Conservation (phyloP, 1,139 yeast genomes). For the Geotrichum europaeum region DNA sequence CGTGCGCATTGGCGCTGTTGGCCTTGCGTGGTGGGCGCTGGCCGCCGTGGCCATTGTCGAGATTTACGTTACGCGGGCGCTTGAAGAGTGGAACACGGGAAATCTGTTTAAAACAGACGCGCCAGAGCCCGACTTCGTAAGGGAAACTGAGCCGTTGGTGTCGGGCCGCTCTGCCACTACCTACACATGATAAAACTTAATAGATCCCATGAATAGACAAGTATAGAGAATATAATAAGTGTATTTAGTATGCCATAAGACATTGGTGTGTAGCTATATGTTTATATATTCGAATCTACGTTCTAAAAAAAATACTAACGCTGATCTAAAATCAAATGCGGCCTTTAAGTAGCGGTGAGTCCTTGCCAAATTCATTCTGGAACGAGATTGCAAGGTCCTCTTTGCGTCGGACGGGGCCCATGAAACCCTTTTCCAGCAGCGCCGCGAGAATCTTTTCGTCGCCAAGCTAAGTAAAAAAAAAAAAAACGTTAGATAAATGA, state of each 20-base stretch:
- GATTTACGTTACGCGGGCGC: slow-evolving; percentile 24
- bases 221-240: neutral
- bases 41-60: slow-evolving; percentile 31
- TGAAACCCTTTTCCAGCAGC: slow-evolving; percentile 23
- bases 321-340: slow-evolving; percentile 14
- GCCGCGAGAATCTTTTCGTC: slow-evolving; percentile 30
- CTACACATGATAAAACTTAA: neutral
- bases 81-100: slow-evolving; percentile 26
- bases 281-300: neutral
- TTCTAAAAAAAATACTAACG: neutral
- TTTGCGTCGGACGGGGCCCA: slow-evolving; percentile 25
- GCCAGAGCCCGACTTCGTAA: neutral
- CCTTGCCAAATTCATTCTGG: slow-evolving; percentile 25
- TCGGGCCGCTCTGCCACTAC: neutral
- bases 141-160: neutral
- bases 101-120: neutral
- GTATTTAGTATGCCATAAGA: neutral
- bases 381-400: slow-evolving; percentile 24
- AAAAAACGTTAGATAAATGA: neutral
- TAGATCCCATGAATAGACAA: no score
- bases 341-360: slow-evolving; percentile 25
- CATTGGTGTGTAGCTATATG: neutral
- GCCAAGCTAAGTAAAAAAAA: slow-evolving; percentile 21
- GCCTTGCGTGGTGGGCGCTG: slow-evolving; percentile 49
- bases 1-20: slow-evolving; percentile 40